Base-by-base conservation (phyloP, 352 stramenopile genomes). In the Bremia lactucae region DNA sequence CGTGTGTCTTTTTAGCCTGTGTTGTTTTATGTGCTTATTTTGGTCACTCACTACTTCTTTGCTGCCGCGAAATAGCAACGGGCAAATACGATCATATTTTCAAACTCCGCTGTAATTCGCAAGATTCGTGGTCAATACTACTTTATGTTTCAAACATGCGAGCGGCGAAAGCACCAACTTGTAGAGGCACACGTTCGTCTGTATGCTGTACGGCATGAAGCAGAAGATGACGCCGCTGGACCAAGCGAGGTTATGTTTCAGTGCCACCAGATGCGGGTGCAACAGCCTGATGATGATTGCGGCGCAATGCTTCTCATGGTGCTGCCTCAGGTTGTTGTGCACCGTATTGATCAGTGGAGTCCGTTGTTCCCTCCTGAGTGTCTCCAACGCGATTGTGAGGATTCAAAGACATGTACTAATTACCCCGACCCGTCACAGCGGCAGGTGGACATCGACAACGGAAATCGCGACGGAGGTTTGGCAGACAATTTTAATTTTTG, bases 81-180 rank as follows among this genome's bases (percentile, higher is more conserved):
- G 25, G 80, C 80, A 0, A 76, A 83, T 39, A 89, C 80, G 3
- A 81, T 95, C 57, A 84, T 94, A 55, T 94, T 95, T 37, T 80
- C 74, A 3, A 79, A 88, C 21, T 70, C 60, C 10, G 83, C 75
- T 1, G 74, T 95, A 19, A 91, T 95, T 59, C 84, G 84, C 23
- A 78, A 85, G 53, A 94, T 95, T 43, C 80, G 83, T 9, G 84
- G 84, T 3, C 67, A 90, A 31, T 94, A 80, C 49, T 95, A 94
- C 68, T 82, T 95, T 36, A 95, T 95, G 83, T 83, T 94, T 46
- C 84, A 95, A 39, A 74, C 87, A 0, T 95, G 84, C 38, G 84
- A 95, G 48, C 66, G 82, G 22, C 74, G 84, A 19, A 93, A 94
- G 43, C 82, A 94, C 40, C 84, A 95, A 45, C 75, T 93, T 13